phyloP scores from a whole-genome alignment of 2,329 filamentous ascomycete species.

The Epichloe uncinata region DNA sequence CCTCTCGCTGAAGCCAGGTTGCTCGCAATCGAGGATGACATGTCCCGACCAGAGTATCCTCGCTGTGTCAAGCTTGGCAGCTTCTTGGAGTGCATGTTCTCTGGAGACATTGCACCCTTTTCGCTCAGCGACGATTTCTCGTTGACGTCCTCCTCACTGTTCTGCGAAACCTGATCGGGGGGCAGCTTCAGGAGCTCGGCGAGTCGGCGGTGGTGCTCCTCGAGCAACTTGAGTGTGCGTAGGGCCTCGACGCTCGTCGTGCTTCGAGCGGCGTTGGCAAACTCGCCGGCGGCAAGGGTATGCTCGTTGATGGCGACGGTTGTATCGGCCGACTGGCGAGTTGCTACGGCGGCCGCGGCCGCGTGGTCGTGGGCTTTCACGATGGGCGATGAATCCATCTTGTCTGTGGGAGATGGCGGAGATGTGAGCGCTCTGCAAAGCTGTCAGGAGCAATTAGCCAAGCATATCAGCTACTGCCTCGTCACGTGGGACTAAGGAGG shows the following conservation, averaged over 20 bases:
- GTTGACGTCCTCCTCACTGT: constrained; percentile 10
- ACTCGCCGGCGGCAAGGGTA: constrained; percentile 76
- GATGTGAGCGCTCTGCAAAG: not conserved
- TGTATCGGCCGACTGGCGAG: constrained; percentile 60
- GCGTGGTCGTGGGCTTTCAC: constrained; percentile 76
- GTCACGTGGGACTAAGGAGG: too few species aligned
- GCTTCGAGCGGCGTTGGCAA: constrained; percentile 64
- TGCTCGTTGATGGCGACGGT: constrained; percentile 80
- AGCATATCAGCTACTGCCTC: not conserved
- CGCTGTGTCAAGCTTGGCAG: constrained; percentile 25
- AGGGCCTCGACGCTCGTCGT: constrained; percentile 62
- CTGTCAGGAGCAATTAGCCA: not conserved
- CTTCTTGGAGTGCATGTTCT: constrained; percentile 7
- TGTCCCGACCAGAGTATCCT: constrained; percentile 48
- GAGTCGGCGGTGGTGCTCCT: constrained; percentile 75
- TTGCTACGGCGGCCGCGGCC: constrained; percentile 67
- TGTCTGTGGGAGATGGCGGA: not conserved
- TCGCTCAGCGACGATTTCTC: constrained; percentile 12
- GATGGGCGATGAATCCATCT: constrained; percentile 26
- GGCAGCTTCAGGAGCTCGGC: constrained; percentile 69
- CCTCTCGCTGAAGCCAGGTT: constrained; percentile 78
- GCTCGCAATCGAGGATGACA: constrained; percentile 73
- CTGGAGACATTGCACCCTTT: constrained; percentile 10
- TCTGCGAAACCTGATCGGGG: constrained; percentile 28
- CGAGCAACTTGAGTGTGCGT: constrained; percentile 70